These are phyloP conservation scores for Heteromeles arbutifolia DNA, from an alignment of 306 rosid species.

Conservation along the genomic window DNA sequence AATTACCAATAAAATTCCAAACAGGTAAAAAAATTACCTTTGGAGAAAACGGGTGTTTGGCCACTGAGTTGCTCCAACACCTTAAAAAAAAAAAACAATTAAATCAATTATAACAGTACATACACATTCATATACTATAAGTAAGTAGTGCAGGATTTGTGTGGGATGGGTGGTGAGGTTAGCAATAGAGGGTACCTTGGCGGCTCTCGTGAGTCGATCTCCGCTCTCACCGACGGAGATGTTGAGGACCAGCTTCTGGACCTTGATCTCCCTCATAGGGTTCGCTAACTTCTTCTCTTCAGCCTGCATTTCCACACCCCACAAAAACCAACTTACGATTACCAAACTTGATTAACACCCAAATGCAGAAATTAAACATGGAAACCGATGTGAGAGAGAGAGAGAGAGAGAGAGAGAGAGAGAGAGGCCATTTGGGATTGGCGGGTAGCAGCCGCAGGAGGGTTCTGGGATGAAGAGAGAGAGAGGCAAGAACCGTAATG, in stretches of 20 bases:
- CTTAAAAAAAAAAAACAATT: slow-evolving; percentile 14
- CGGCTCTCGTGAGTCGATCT: slow-evolving; percentile 77
- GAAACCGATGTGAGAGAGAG: too few species aligned
- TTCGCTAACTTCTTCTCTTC: slow-evolving; percentile 68
- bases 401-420: background rate
- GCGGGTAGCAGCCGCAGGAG: slow-evolving; percentile 7
- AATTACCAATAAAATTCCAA: background rate
- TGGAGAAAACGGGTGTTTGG: slow-evolving; percentile 71
- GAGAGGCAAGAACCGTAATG: too few species aligned
- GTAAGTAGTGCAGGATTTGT: background rate
- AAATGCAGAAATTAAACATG: background rate
- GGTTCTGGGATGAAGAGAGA: background rate
- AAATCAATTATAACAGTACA: background rate
- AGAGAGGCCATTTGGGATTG: slow-evolving; percentile 12
- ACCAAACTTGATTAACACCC: background rate
- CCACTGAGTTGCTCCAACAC: slow-evolving; percentile 80
- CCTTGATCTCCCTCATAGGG: slow-evolving; percentile 80
- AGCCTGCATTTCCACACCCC: slow-evolving; percentile 33
- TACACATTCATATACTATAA: background rate
- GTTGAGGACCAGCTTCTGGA: slow-evolving; percentile 75
- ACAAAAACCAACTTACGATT: background rate
- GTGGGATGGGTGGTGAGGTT: background rate
- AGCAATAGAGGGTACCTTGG: slow-evolving; percentile 36
- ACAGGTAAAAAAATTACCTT: slow-evolving; percentile 3
- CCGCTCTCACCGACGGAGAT: slow-evolving; percentile 82